phyloP scores from a whole-genome alignment of 345 rosid species.

The Boechera divaricarpa region DNA sequence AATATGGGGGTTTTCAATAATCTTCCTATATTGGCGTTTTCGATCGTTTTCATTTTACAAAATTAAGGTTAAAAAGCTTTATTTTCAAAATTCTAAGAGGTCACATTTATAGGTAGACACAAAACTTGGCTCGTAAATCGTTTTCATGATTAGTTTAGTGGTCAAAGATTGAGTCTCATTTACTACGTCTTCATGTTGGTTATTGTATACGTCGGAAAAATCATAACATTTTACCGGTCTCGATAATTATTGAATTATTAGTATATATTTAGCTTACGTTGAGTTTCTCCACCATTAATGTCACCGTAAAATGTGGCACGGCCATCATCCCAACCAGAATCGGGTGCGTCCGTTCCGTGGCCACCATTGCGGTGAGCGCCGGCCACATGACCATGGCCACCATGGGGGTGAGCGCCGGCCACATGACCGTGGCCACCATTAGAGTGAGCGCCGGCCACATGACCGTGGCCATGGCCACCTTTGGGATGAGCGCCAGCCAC shows the following conservation, averaged over 20 bases:
- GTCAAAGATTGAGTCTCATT: slow-evolving; percentile 9
- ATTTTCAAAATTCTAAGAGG: too few relatives aligned
- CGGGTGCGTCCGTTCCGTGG: not conserved
- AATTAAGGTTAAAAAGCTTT: too few relatives aligned
- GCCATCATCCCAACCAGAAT: not conserved
- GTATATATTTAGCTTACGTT: slow-evolving; percentile 19
- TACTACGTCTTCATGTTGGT: not conserved
- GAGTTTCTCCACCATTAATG: slow-evolving; percentile 36
- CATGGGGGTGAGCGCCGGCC: not conserved
- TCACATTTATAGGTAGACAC: too few relatives aligned
- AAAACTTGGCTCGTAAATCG: too few relatives aligned
- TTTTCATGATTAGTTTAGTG: not conserved
- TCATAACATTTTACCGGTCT: not conserved
- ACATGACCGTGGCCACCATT: not conserved
- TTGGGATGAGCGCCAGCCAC: not conserved
- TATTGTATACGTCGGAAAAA: not conserved
- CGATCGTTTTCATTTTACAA: too few relatives aligned
- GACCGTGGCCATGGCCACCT: not conserved
- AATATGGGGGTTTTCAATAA: too few relatives aligned
- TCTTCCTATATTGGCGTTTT: too few relatives aligned
- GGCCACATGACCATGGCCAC: not conserved
- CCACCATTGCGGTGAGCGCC: not conserved
- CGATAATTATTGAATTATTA: not conserved
- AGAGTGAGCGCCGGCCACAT: too few relatives aligned
- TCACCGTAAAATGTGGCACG: slow-evolving; percentile 47